Base-by-base conservation (phyloP, 2,329 filamentous ascomycete genomes). In the Mariannaea sp. region DNA sequence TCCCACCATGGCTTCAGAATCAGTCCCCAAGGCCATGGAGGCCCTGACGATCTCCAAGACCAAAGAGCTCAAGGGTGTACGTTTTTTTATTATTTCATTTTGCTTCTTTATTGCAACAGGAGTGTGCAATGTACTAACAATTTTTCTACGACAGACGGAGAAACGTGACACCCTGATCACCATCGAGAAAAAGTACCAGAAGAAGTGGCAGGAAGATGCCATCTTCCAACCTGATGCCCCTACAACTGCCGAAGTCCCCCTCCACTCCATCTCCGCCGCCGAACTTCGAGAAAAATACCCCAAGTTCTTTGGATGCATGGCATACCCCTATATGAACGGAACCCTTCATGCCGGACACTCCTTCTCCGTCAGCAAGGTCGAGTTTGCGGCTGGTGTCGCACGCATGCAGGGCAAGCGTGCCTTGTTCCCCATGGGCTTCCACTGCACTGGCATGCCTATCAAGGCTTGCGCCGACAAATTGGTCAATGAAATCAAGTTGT, bases 381-480 rank as follows among this genome's bases (percentile, higher is more conserved):
- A 99, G 75, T 99, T 97, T 73, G 87, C 86, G 53, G 84, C 88
- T 19, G 91, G 93, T 36, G 92, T 91, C 69, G 87, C 89, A 40
- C 83, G 93, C 50, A 95, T 97, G 90, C 85, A 92, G 71, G 94
- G 94, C 68, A 93, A 93, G 79, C 82, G 88, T 47, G 81, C 87
- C 52, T 79, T 97, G 47, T 97, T 94, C 71, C 94, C 94, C 52
- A 87, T 94, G 68, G 94, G 93, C 26, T 99, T 92, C 78, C 94
- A 99, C 79, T 75, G 74, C 76, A 97, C 93, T 0, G 94, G 94
- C 65, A 95, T 99, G 88, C 92, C 92, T 39, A 99, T 99, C 79
- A 97, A 97, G 76, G 92, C 94, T 5, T 95, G 90, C 68, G 92
- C 94, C 49, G 93, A 99, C 79, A 97, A 97, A 80, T 84, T 99